phyloP scores from a whole-genome alignment of 2,329 filamentous ascomycete genomes.

The Rugonectria rugulosa region DNA sequence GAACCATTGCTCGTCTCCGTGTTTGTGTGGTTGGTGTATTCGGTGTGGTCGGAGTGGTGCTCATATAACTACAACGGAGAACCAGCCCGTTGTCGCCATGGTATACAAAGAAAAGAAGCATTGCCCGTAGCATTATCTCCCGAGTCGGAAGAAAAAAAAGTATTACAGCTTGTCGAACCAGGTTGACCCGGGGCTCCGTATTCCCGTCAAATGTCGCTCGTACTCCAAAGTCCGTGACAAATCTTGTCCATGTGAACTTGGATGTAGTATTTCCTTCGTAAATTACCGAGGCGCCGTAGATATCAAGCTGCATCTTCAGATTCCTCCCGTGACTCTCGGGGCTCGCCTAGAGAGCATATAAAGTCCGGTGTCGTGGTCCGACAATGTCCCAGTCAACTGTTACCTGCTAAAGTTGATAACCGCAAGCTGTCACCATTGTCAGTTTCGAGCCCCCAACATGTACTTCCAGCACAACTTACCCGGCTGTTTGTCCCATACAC shows the following conservation, averaged over 20 bases:
- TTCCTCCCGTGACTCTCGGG: conserved; percentile 1
- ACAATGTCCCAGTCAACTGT: conserved; percentile 1
- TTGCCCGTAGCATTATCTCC: conserved; percentile 10
- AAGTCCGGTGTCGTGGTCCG: background rate
- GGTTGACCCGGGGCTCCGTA: conserved; percentile 14
- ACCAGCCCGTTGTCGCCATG: conserved; percentile 35
- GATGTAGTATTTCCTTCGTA: conserved; percentile 9
- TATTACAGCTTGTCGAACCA: no score
- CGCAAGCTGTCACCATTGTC: conserved; percentile 49
- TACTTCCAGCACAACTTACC: conserved; percentile 54
- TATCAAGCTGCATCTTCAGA: conserved; percentile 2
- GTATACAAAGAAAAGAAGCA: conserved; percentile 36
- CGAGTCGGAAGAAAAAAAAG: conserved; percentile 16
- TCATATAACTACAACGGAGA: conserved; percentile 21
- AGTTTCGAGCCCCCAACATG: conserved; percentile 5
- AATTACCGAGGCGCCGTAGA: conserved; percentile 2
- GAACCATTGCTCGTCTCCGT: background rate
- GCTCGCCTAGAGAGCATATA: background rate
- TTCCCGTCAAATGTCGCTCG: conserved; percentile 9
- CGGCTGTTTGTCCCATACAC: conserved; percentile 70
- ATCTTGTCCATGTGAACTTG: background rate
- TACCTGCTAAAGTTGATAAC: conserved; percentile 59
- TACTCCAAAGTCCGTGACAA: conserved; percentile 9
- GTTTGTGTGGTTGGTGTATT: conserved; percentile 15
- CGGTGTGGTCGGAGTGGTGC: background rate